These are phyloP conservation scores for Penicillium sumatraense DNA, from an alignment of 2,329 filamentous ascomycete genomes.

Conservation along the genomic window DNA sequence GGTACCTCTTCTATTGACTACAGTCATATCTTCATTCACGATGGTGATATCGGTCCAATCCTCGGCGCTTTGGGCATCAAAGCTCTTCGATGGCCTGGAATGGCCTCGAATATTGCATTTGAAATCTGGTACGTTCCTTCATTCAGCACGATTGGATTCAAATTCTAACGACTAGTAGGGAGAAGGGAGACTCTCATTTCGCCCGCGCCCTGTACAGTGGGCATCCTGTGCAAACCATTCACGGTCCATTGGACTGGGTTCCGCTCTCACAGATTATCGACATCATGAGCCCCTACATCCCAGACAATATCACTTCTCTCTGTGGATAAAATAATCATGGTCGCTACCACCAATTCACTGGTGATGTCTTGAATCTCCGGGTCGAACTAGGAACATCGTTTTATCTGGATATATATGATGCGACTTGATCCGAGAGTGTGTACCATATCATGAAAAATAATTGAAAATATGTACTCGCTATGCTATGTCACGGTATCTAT, in stretches of 20 bases:
- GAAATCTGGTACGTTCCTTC: slow-evolving; percentile 40
- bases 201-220: slow-evolving; percentile 39
- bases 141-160: no score
- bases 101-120: slow-evolving; percentile 45
- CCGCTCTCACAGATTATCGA: slow-evolving; percentile 26
- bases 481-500: no score
- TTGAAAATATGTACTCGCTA: no score
- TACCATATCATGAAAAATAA: not conserved
- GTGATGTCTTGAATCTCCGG: not conserved
- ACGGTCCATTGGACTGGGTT: slow-evolving; percentile 37
- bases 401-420: not conserved
- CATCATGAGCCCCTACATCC: slow-evolving; percentile 34
- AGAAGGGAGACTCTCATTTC: slow-evolving; percentile 18
- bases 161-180: slow-evolving; percentile 12
- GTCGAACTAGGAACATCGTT: not conserved
- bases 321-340: slow-evolving; percentile 19
- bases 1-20: slow-evolving; percentile 32
- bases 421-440: not conserved
- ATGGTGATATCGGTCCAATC: slow-evolving; percentile 44
- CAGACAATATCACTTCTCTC: slow-evolving; percentile 31
- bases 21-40: slow-evolving; percentile 43
- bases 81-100: slow-evolving; percentile 44
- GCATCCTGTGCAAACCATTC: slow-evolving; percentile 33
- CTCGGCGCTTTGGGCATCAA: slow-evolving; percentile 42
- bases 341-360: not conserved